A percentile compares a stretch with the other conserved stretches of the same genome.
Conservation (phyloP, 345 rosid genomes). For the Acer campestre region DNA sequence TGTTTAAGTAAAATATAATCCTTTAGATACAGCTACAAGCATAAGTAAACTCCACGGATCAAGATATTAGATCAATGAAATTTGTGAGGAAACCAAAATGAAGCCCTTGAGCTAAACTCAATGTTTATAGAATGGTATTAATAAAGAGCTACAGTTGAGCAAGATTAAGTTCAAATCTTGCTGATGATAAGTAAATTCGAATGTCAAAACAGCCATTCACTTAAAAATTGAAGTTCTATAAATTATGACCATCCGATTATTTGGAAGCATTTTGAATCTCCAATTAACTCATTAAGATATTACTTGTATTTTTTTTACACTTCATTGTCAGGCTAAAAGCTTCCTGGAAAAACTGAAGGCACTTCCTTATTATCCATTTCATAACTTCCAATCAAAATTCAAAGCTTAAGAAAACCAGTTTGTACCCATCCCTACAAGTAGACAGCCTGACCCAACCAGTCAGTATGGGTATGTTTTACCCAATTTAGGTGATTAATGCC, state of each 20-base stretch:
- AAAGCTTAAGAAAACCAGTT: background rate
- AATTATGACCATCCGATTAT: too few relatives aligned
- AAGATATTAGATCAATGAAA: background rate
- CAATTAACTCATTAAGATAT: background rate
- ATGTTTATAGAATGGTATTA: slow-evolving; percentile 1
- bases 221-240: background rate
- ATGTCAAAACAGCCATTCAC: background rate
- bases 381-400: background rate
- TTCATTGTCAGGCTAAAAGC: background rate
- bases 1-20: background rate
- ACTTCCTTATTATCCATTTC: background rate
- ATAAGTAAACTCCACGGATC: background rate
- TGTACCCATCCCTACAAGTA: background rate
- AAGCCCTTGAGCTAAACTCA: background rate
- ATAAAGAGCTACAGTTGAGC: background rate
- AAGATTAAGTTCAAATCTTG: background rate
- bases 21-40: background rate
- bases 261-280: background rate
- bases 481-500: background rate
- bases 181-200: background rate
- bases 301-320: background rate
- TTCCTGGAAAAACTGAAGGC: background rate
- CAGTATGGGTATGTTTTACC: background rate
- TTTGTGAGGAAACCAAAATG: background rate
- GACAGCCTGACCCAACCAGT: background rate